Conservation (phyloP, 371 early-diverging fungal species). For the Synchytrium microbalum region DNA sequence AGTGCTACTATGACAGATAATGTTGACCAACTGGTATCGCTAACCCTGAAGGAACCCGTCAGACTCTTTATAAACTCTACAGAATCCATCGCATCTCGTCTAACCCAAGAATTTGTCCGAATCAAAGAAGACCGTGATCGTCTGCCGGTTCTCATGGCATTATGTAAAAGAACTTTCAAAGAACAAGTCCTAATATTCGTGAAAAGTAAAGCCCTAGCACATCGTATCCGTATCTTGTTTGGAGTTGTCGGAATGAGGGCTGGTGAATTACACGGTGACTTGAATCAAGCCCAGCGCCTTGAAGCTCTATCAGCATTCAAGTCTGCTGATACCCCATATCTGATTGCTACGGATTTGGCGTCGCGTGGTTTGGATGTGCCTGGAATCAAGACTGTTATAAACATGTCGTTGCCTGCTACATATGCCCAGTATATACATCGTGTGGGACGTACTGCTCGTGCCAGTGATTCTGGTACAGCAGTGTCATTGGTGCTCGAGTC, state of each 20-base stretch:
- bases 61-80: constrained; percentile 81
- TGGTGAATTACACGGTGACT: constrained; percentile 96
- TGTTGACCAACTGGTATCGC: constrained; percentile 83
- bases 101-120: constrained; percentile 95
- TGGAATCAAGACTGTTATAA: constrained; percentile 97
- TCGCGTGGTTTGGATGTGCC: constrained; percentile 98
- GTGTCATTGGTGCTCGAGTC: constrained; percentile 86
- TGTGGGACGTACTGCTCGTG: constrained; percentile 99
- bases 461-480: constrained; percentile 76
- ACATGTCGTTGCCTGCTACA: constrained; percentile 96
- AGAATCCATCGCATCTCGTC: constrained; percentile 65
- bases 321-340: constrained; percentile 72
- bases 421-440: constrained; percentile 97
- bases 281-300: constrained; percentile 88
- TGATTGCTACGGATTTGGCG: constrained; percentile 99
- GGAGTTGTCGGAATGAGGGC: constrained; percentile 84
- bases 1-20: constrained; percentile 99
- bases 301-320: constrained; percentile 91
- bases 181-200: constrained; percentile 83
- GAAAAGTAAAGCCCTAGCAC: constrained; percentile 84
- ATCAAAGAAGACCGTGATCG: constrained; percentile 80
- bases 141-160: constrained; percentile 72
- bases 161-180: constrained; percentile 78
- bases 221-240: constrained; percentile 94
- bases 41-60: constrained; percentile 85